These are phyloP conservation scores for Russula brevipes DNA, from an alignment of 768 basidiomycete genomes.

Conservation along the genomic window DNA sequence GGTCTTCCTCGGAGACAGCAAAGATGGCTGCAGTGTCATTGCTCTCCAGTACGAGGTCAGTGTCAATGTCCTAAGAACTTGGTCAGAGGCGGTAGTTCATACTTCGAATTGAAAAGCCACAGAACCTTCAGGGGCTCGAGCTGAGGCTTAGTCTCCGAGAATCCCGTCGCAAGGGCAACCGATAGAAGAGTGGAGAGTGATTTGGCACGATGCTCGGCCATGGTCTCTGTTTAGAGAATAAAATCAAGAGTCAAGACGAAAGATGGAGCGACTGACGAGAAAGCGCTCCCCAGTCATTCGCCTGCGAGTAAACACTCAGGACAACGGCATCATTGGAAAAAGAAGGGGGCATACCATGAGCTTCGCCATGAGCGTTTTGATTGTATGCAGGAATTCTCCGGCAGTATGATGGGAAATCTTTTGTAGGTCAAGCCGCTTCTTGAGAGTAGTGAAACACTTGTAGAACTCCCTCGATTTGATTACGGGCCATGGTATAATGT, in stretches of 20 bases:
- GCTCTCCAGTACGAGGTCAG: conserved; percentile 38
- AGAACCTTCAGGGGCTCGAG: conserved; percentile 47
- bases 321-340: too few relatives aligned
- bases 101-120: background rate
- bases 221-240: conserved; percentile 37
- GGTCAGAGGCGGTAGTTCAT: background rate
- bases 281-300: conserved; percentile 60
- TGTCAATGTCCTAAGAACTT: conserved; percentile 45
- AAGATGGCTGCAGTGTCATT: conserved; percentile 37
- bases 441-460: conserved; percentile 43
- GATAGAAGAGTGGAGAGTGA: conserved; percentile 38
- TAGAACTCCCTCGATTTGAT: conserved; percentile 61
- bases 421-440: conserved; percentile 45
- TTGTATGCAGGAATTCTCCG: conserved; percentile 40
- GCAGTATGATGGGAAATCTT: conserved; percentile 45
- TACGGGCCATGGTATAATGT: conserved; percentile 62
- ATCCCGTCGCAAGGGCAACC: conserved; percentile 45
- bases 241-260: background rate
- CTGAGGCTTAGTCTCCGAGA: conserved; percentile 42
- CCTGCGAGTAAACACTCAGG: conserved; percentile 31
- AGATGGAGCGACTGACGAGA: conserved; percentile 42
- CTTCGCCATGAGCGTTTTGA: conserved; percentile 20
- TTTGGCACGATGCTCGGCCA: conserved; percentile 43
- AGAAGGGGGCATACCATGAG: background rate
- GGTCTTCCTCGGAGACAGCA: conserved; percentile 27